Percentiles rank a stretch among this genome's conserved stretches.
Conservation (phyloP, 352 stramenopile genomes). For the Phytophthora ramorum region DNA sequence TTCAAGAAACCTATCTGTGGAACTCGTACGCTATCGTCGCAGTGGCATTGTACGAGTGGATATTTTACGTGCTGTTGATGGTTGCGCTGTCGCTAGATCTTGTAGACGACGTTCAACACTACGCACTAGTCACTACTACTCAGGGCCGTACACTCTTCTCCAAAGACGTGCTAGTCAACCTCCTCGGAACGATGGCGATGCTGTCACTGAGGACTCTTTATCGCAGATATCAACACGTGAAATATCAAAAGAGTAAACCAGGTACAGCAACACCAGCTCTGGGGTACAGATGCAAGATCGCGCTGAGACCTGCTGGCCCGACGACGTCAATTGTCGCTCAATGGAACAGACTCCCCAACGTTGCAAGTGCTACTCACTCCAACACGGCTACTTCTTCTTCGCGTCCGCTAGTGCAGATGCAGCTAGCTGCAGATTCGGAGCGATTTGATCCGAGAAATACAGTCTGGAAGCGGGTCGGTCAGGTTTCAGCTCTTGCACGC, state of each 20-base stretch:
- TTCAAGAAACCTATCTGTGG: slow-evolving; percentile 12
- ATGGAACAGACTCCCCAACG: neutral
- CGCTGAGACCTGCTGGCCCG: neutral
- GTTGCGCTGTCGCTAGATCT: neutral
- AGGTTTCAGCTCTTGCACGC: neutral
- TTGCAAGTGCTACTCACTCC: neutral
- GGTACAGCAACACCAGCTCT: slow-evolving; percentile 2
- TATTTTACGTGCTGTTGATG: slow-evolving; percentile 9
- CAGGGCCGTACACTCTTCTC: neutral
- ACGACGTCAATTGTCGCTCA: neutral
- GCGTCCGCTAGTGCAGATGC: neutral
- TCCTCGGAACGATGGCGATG: slow-evolving; percentile 18
- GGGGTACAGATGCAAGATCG: slow-evolving; percentile 12
- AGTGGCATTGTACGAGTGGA: neutral
- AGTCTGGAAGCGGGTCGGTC: slow-evolving; percentile 11
- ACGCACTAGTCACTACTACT: neutral
- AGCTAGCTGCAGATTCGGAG: neutral
- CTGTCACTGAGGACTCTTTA: slow-evolving; percentile 9
- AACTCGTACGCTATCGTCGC: slow-evolving; percentile 3
- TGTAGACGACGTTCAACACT: slow-evolving; percentile 8
- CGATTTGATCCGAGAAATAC: slow-evolving; percentile 9
- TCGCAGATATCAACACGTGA: slow-evolving; percentile 2
- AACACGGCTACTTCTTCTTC: too few species aligned
- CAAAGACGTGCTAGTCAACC: slow-evolving; percentile 17
- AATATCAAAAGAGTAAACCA: neutral